Evolutionary conservation across 345 rosid species (phyloP), one percentile per base, ranked within the genome.

Genomic region (Eucalyptus tenuipes): DNA sequence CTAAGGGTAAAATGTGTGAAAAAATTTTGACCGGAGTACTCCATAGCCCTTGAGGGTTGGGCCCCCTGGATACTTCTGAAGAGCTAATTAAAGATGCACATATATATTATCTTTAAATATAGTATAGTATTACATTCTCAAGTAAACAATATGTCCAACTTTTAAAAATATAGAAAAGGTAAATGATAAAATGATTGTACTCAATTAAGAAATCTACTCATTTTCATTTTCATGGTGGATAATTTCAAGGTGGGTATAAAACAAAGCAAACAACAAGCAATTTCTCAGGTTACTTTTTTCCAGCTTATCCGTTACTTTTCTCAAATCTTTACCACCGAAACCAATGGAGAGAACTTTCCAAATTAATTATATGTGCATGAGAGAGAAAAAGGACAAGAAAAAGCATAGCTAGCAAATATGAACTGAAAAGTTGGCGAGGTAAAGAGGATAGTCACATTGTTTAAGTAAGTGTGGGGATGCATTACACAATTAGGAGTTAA

Each of bases 391-490:
- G 18, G 40, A 13, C 33, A 61, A 29, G 17, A 61, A 29, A 61
- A 66, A 18, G 11, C 22, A 66, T 66, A 6, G 15, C 40, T 66
- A 14, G 31, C 40, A 8, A 4, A n/a, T 66, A 31, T 66, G 75
- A n/a, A 66, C 11, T n/a, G 75, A 66, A 27, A n/a, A 66, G 75
- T 66, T 15, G 40, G 2, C 16, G 22, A 66, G 75, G 20, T 37
- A 87, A 33, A 37, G 75, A 59, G 53, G 85, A 82, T 25, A 42
- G 79, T 90, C 88, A 97, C 99, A 97, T 97, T 96, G 91, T 98
- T 98, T 33, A 97, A 86, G 91, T 96, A 96, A 88, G 98, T 98
- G 89, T 98, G 98, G 25, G 99, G 99, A 87, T 98, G 99, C 92
- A 96, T 93, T 88, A 98, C 90, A 91, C 96, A 95, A 25, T 93